These are phyloP conservation scores for Trypanosoma conorhini DNA, from an alignment of 208 protist species.

Conservation along the genomic window DNA sequence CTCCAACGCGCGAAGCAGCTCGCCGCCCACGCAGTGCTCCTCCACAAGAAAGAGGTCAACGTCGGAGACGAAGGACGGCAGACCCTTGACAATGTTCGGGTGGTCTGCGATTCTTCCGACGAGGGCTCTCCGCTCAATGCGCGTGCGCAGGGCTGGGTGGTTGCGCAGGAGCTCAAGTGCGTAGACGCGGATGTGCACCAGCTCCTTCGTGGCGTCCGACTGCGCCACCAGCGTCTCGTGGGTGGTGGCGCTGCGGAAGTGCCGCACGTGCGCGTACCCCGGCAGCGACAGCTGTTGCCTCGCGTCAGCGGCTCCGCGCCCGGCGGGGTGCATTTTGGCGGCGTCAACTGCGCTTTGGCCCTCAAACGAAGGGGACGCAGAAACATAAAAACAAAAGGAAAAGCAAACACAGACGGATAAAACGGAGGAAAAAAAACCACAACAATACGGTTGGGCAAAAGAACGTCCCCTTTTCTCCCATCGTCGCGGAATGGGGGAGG, in stretches of 20 bases:
- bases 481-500: too few species aligned
- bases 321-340: background rate
- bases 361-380: slow-evolving; percentile 1
- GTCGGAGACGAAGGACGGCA: slow-evolving; percentile 45
- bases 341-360: background rate
- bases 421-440: background rate
- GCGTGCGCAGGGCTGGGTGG: slow-evolving; percentile 46
- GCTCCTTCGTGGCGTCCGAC: slow-evolving; percentile 11
- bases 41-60: slow-evolving; percentile 65
- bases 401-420: background rate
- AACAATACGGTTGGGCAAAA: background rate
- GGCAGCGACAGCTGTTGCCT: slow-evolving; percentile 10
- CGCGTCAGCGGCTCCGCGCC: background rate
- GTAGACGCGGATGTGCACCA: slow-evolving; percentile 62
- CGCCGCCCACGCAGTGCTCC: slow-evolving; percentile 54
- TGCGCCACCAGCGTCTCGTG: slow-evolving; percentile 68
- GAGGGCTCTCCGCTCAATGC: slow-evolving; percentile 64
- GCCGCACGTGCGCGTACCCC: slow-evolving; percentile 56
- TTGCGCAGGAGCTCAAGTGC: slow-evolving; percentile 53
- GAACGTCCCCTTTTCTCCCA: background rate
- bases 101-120: slow-evolving; percentile 38
- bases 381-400: slow-evolving; percentile 11
- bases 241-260: slow-evolving; percentile 41
- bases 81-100: slow-evolving; percentile 39
- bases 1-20: slow-evolving; percentile 58